Percentiles rank a stretch among this genome's conserved stretches.
These are phyloP conservation scores for Eucalyptus viminalis DNA, from an alignment of 345 rosid species.

Conservation along the genomic window DNA sequence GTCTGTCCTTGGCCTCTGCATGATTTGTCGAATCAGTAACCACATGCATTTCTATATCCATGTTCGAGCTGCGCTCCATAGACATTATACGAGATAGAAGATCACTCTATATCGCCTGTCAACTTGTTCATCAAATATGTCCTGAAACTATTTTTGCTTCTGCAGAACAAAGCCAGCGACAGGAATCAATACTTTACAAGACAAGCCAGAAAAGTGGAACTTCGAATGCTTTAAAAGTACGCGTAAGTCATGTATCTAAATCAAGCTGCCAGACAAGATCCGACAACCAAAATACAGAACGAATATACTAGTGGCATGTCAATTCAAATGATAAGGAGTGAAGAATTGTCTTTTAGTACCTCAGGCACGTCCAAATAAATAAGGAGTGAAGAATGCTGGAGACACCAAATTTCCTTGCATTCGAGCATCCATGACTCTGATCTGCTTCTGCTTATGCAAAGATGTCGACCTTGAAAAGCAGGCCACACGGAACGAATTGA, in stretches of 20 bases:
- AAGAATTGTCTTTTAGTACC: neutral
- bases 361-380: neutral
- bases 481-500: neutral
- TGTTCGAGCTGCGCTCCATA: neutral
- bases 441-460: neutral
- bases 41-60: neutral
- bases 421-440: neutral
- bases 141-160: neutral
- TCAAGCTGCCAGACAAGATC: neutral
- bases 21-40: neutral
- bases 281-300: neutral
- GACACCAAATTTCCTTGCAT: neutral
- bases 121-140: neutral
- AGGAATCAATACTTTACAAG: neutral
- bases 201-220: neutral
- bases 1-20: slow-evolving; percentile 2
- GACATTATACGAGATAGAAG: neutral
- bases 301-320: neutral
- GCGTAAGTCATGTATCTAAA: neutral
- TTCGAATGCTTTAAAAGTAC: neutral
- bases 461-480: neutral
- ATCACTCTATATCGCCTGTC: neutral
- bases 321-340: neutral
- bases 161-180: neutral
- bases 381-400: neutral